Percentiles rank a stretch among this genome's conserved stretches.
phyloP scores from a whole-genome alignment of 202 grass and related monocot genomes.

The Panicum virgatum region DNA sequence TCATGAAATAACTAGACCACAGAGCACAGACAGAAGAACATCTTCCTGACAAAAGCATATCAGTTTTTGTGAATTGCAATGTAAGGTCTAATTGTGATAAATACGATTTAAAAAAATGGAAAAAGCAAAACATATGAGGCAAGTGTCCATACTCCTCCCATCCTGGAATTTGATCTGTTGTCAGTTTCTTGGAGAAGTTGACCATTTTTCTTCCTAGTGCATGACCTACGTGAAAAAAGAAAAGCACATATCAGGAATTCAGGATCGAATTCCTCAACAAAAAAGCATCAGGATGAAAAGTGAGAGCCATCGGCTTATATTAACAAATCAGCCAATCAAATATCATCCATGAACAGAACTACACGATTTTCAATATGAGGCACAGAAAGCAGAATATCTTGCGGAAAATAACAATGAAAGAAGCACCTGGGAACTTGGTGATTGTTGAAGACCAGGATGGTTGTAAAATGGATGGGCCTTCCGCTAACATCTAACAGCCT shows the following conservation, averaged over 20 bases:
- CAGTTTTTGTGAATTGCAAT: neutral
- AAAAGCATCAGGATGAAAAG: neutral
- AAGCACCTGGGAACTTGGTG: neutral
- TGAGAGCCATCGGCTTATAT: neutral
- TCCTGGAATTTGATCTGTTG: constrained; percentile 49
- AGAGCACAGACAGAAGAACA: neutral
- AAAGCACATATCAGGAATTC: neutral
- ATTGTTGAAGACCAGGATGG: neutral
- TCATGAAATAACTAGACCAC: neutral
- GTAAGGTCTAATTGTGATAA: neutral
- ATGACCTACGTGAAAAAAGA: neutral
- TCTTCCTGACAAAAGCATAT: neutral
- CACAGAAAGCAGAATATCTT: neutral
- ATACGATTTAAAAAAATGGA: neutral
- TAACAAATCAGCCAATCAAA: neutral
- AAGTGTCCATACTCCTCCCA: constrained; percentile 48
- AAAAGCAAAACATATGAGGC: neutral
- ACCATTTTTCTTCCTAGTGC: constrained; percentile 29
- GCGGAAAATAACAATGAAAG: neutral
- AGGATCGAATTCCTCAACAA: neutral
- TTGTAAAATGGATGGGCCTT: neutral
- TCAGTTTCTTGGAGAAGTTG: constrained; percentile 48
- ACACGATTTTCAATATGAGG: neutral
- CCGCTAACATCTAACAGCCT: neutral
- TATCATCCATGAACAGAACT: neutral